Conservation (phyloP, 1,284 basidiomycete genomes). For the Puccinia novopanici region DNA sequence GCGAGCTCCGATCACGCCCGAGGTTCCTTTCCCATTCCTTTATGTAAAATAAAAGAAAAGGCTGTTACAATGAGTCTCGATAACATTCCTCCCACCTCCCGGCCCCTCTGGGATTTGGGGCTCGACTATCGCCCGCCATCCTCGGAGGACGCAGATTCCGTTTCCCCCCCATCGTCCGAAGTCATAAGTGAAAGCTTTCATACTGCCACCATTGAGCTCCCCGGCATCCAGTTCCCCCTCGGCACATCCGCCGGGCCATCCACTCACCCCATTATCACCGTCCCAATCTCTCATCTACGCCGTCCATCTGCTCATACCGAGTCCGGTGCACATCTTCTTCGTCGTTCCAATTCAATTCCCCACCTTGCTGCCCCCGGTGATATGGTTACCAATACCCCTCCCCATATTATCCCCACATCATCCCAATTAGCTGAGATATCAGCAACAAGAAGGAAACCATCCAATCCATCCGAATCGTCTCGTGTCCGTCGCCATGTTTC, state of each 20-base stretch:
- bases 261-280: neutral
- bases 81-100: neutral
- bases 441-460: neutral
- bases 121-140: neutral
- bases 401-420: neutral
- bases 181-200: neutral
- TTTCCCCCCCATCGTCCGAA: neutral
- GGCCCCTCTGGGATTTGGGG: neutral
- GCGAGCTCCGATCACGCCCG: constrained; percentile 1
- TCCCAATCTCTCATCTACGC: neutral
- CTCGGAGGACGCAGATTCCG: neutral
- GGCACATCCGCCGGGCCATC: neutral
- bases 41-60: no score
- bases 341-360: neutral
- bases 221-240: neutral
- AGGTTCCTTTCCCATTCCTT: neutral
- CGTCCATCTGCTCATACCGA: neutral
- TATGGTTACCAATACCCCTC: neutral
- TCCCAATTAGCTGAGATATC: neutral
- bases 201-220: neutral
- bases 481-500: neutral
- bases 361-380: neutral
- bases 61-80: neutral
- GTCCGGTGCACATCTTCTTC: neutral
- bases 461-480: neutral